Base-by-base conservation (phyloP, 495 filamentous ascomycete genomes). In the Neurospora cerealis region DNA sequence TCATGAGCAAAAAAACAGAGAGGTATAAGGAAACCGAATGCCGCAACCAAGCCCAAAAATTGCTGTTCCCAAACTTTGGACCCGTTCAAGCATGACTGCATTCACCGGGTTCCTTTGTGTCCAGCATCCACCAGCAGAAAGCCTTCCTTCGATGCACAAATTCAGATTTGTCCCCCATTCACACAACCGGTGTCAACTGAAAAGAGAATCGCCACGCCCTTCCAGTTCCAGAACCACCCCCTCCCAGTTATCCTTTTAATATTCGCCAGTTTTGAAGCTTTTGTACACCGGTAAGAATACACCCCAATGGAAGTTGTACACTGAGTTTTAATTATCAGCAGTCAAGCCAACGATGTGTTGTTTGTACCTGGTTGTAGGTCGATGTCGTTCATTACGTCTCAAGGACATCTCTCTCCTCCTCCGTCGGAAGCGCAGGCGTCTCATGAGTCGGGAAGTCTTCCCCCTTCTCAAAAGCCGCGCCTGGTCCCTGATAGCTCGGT, bases 401-500 rank as follows among this genome's bases (percentile, higher is more conserved):
- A 40, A 85, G 78, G 11, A 82, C 78, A 75, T 85, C 84, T 69
- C 66, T 74, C 66, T 85, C 84, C 69, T 85, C 84, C 74, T 85
- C 84, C 2, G 80, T 79, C 60, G 83, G 79, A 69, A 72, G 75
- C 36, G 79, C 78, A 1, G 84, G 80, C n/a, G 82, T 81, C 74
- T 81, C 77, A 71, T 71, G 71, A 28, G 70, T 74, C 70, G 79
- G 77, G 66, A 81, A 24, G 41, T 76, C 79, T 73, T 87, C 86
- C 69, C 83, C 85, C 74, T 86, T 87, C 77, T 87, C 85, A 71
- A 83, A 86, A 34, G 78, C 54, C 11, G 75, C 72, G 1, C 84
- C 83, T 21, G 86, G 85, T 5, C 86, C 86, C 40, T 78, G 73
- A 73, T 85, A 88, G 77, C 82, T 84, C 15, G 86, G 85, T 70